These are phyloP conservation scores for Saccharum hybrid DNA, from an alignment of 202 grass and related monocot genomes.

Conservation along the genomic window DNA sequence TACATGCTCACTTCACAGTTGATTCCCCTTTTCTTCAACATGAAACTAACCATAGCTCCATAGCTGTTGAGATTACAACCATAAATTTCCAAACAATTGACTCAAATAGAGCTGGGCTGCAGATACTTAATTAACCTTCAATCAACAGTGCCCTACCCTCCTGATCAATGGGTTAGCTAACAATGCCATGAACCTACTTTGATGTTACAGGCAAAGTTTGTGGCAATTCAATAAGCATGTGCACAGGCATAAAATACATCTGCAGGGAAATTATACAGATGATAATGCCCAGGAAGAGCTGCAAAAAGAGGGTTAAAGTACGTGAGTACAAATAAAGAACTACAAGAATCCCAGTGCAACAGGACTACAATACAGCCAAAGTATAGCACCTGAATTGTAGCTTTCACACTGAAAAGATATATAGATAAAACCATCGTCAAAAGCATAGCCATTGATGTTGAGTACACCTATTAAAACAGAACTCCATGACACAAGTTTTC, in stretches of 20 bases:
- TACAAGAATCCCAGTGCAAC: neutral
- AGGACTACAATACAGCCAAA: neutral
- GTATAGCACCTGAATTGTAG: constrained; percentile 80
- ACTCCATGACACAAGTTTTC: constrained; percentile 22
- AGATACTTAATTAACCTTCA: constrained; percentile 21
- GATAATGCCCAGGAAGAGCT: constrained; percentile 83
- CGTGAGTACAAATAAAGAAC: constrained; percentile 13
- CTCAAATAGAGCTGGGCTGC: neutral
- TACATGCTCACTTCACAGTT: constrained; percentile 4
- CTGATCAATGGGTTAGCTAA: constrained; percentile 42
- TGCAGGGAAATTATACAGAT: constrained; percentile 85
- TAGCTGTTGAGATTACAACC: constrained; percentile 28
- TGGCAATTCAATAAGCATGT: constrained; percentile 70
- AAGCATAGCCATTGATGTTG: constrained; percentile 99
- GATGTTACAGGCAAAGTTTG: constrained; percentile 54
- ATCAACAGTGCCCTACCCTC: constrained; percentile 30
- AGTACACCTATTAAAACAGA: constrained; percentile 73
- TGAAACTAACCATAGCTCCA: constrained; percentile 10
- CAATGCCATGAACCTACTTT: constrained; percentile 40
- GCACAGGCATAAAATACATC: constrained; percentile 85
- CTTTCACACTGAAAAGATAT: constrained; percentile 85
- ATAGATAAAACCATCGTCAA: constrained; percentile 88
- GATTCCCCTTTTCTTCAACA: constrained; percentile 31
- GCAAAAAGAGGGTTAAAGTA: constrained; percentile 32
- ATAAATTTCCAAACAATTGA: neutral